Conservation (phyloP, 768 basidiomycete species). For the Suillus lakei region DNA sequence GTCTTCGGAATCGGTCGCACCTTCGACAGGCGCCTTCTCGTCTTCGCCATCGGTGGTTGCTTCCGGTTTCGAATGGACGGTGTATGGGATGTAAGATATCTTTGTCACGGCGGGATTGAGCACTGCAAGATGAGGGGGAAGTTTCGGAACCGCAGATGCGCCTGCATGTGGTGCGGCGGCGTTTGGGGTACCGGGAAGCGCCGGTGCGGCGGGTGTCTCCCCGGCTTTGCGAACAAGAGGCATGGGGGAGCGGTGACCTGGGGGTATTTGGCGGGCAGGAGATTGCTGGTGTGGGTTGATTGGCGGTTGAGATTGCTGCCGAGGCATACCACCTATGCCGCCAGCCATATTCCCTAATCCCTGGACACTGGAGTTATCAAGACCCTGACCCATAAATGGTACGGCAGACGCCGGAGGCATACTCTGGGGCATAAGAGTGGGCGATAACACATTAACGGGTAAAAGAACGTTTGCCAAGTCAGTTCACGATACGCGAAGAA, state of each 20-base stretch:
- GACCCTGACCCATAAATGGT: conserved; percentile 25
- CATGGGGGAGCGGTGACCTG: conserved; percentile 27
- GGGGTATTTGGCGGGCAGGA: conserved; percentile 23
- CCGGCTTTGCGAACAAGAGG: conserved; percentile 23
- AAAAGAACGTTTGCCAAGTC: conserved; percentile 10
- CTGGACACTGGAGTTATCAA: conserved; percentile 20
- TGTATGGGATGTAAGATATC: conserved; percentile 33
- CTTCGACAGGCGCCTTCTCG: conserved; percentile 24
- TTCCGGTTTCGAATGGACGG: conserved; percentile 21
- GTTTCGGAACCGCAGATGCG: conserved; percentile 32
- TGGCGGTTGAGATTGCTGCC: conserved; percentile 31
- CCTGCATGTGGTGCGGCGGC: conserved; percentile 31
- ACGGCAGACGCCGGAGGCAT: conserved; percentile 26
- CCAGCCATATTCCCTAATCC: conserved; percentile 15
- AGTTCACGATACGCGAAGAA: background rate
- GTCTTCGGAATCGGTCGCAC: conserved; percentile 21
- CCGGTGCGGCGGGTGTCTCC: conserved; percentile 19
- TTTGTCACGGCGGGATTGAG: conserved; percentile 38
- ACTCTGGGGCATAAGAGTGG: conserved; percentile 19
- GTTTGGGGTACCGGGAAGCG: conserved; percentile 18
- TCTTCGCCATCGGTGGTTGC: conserved; percentile 28
- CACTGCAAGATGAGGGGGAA: conserved; percentile 37
- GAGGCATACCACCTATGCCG: conserved; percentile 17
- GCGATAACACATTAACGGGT: background rate
- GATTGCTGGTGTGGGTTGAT: conserved; percentile 28